A percentile compares a stretch with the other conserved stretches of the same genome.
Conservation (phyloP, 2,329 filamentous ascomycete genomes). For the Oidium heveae region DNA sequence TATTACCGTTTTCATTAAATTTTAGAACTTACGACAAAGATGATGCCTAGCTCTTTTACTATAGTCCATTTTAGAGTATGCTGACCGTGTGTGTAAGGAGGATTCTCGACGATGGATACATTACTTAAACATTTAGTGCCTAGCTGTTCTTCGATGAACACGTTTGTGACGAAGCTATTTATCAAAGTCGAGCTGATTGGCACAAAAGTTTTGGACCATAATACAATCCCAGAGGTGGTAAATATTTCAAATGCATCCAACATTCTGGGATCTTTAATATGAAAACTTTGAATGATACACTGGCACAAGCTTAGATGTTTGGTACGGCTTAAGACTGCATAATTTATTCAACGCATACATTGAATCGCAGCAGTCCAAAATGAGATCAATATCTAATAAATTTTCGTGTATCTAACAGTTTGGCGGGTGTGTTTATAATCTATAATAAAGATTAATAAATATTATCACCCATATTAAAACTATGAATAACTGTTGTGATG, state of each 20-base stretch:
- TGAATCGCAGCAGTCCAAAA: too few species aligned
- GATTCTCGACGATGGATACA: conserved; percentile 34
- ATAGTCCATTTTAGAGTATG: conserved; percentile 89
- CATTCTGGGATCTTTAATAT: conserved; percentile 25
- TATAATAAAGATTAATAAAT: too few species aligned
- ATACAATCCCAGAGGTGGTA: conserved; percentile 83
- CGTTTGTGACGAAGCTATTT: conserved; percentile 85
- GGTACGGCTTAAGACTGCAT: too few species aligned
- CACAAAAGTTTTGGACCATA: conserved; percentile 79
- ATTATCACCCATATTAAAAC: too few species aligned
- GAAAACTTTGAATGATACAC: too few species aligned
- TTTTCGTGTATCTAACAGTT: too few species aligned
- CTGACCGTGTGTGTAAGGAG: conserved; percentile 69
- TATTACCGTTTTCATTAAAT: not conserved
- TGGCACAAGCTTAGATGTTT: too few species aligned
- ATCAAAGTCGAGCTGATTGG: conserved; percentile 59
- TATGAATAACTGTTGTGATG: too few species aligned
- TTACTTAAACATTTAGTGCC: conserved; percentile 32
- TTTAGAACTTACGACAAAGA: conserved; percentile 53
- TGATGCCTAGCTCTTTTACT: conserved; percentile 75
- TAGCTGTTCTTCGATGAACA: conserved; percentile 88
- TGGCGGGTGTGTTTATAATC: too few species aligned
- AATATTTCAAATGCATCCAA: conserved; percentile 92
- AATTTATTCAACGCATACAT: too few species aligned
- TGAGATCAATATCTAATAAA: too few species aligned